Conservation (phyloP, 208 protist genomes). For the Strigomonas culicis region DNA sequence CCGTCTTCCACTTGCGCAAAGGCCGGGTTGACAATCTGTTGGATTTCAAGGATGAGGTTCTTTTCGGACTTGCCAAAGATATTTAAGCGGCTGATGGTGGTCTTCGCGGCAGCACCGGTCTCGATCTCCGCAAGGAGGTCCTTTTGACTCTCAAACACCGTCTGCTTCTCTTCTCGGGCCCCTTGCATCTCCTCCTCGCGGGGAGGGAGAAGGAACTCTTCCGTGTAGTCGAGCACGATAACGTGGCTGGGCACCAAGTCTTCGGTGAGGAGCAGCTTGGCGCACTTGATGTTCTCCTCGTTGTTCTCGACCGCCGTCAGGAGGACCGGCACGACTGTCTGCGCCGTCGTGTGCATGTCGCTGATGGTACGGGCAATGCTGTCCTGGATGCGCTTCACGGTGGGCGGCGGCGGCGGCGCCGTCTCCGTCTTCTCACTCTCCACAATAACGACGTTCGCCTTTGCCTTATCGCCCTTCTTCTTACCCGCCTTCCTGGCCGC, state of each 20-base stretch:
- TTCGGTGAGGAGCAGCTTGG: conserved; percentile 26
- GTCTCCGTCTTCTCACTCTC: background rate
- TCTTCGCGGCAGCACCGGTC: conserved; percentile 8
- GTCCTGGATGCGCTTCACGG: conserved; percentile 22
- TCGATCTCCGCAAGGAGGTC: conserved; percentile 8
- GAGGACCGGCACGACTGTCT: conserved; percentile 45
- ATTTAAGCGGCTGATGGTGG: conserved; percentile 32
- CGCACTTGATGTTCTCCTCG: background rate
- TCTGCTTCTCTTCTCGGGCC: conserved; percentile 6
- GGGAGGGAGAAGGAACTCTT: background rate
- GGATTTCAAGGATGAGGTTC: conserved; percentile 43
- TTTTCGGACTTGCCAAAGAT: conserved; percentile 35
- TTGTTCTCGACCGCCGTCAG: conserved; percentile 22
- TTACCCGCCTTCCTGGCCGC: conserved; percentile 48
- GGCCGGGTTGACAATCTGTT: conserved; percentile 42
- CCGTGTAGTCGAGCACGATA: conserved; percentile 36
- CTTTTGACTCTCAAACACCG: conserved; percentile 16
- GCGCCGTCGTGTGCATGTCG: conserved; percentile 23
- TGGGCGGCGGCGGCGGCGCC: background rate
- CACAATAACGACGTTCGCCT: conserved; percentile 3
- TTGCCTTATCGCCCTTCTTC: conserved; percentile 20
- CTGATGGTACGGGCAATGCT: conserved; percentile 30
- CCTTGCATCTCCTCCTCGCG: conserved; percentile 27
- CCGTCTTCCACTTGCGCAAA: conserved; percentile 47
- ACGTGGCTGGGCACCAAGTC: conserved; percentile 44